Evolutionary conservation across 164 flowering plant species (phyloP).

Genomic region (Piper longum): DNA sequence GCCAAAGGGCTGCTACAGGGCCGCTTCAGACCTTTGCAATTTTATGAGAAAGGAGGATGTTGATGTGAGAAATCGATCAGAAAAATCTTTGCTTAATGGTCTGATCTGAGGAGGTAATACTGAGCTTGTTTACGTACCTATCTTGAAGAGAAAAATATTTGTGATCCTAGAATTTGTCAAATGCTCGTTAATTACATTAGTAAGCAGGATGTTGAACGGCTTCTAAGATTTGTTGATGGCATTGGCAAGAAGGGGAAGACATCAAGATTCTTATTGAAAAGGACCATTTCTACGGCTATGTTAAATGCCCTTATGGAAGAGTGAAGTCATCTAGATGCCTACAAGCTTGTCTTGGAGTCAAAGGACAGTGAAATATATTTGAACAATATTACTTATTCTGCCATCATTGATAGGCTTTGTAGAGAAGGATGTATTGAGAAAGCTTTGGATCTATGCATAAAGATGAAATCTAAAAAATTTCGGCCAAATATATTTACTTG

Average conservation of each 20-base stretch:
- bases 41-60: constrained; percentile 30
- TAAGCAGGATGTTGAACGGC: constrained; percentile 26
- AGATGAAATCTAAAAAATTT: constrained; percentile 37
- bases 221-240: constrained; percentile 27
- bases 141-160: constrained; percentile 43
- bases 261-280: constrained; percentile 1
- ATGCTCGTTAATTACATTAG: constrained; percentile 32
- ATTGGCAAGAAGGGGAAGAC: constrained; percentile 11
- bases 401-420: constrained; percentile 57
- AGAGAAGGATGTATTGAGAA: constrained; percentile 40
- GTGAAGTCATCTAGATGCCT: constrained; percentile 52
- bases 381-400: constrained; percentile 44
- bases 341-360: constrained; percentile 35
- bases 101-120: constrained; percentile 23
- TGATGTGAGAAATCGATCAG: constrained; percentile 19
- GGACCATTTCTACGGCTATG: constrained; percentile 21
- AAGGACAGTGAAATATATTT: constrained; percentile 20
- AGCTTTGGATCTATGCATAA: constrained; percentile 58
- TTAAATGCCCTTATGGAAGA: constrained; percentile 30
- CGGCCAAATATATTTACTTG: constrained; percentile 46
- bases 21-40: constrained; percentile 30
- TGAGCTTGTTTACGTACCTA: constrained; percentile 20
- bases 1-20: constrained; percentile 29
- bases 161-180: constrained; percentile 23
- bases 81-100: constrained; percentile 28